Base-by-base conservation (phyloP, 2,329 filamentous ascomycete species). In the Penicillium sp. region DNA sequence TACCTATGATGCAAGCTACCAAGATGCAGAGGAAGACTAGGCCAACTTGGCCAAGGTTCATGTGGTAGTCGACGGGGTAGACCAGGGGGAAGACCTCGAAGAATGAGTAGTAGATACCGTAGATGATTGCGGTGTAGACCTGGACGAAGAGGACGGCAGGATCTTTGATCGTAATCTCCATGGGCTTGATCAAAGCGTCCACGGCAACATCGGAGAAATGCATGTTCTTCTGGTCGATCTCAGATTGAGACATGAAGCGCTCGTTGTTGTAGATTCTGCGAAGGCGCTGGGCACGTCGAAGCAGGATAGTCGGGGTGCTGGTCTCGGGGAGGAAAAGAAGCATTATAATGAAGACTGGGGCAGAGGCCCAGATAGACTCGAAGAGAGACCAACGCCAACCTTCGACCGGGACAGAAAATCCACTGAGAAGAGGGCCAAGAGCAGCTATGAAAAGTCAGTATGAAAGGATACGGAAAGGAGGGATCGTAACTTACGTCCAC, bases 41-140 rank as follows among this genome's bases (percentile, higher is more conserved):
- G 27, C 85, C 84, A 58, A 82, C 73, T 59, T 84, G 68, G 29
- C 84, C 84, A 2, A 82, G 70, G 55, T 77, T 81, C 79, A 89
- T 86, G 66, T 74, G 69, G 71, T 89, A 88, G 64, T 80, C 74
- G 37, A 77, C 77, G 2, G 79, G 77, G 67, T 85, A 89, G 53
- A 88, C 84, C 14, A 86, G 75, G 3, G 85, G 85, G 71, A 89
- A 88, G 29, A 82, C 82, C 66, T 88, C 85, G 68, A 88, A 88
- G 73, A 82, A 88, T 49, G 75, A 76, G 61, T 81, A 82, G 56
- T 76, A 75, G 27, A 75, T 74, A 43, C 70, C 72, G 56, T 75
- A 88, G 62, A 85, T 81, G 62, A 88, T 80, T 51, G 82, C 82
- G 3, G 81, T 84, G 71, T 88, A 89, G 43, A 87, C 56, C 66